Base-by-base conservation (phyloP, 768 basidiomycete genomes). In the Fistulinella prunicolor region DNA sequence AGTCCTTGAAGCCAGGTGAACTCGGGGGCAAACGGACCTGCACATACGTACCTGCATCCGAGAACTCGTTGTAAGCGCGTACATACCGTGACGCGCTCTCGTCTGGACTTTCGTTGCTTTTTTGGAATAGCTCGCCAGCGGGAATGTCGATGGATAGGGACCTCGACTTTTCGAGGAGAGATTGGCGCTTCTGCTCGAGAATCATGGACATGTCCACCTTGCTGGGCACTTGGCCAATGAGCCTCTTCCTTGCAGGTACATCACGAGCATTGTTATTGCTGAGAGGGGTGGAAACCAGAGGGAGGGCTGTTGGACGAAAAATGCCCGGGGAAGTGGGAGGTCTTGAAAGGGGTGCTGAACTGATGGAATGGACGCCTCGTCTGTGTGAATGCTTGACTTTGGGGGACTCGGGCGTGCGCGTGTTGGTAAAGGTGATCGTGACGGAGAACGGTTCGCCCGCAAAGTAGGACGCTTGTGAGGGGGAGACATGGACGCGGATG, bases 371-470 rank as follows among this genome's bases (percentile, higher is more conserved):
- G 0, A 81, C 82, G 9, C 80, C 80, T 8, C 89, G 81, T 62
- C 77, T 85, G 62, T 92, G 87, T 0, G 74, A 57, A 52, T 65
- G 63, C 34, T 48, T 73, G 52, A 41, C 55, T 54, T 54, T 66
- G 12, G 67, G 72, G 0, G 69, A 58, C 38, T 73, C 63, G 5
- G 81, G 75, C 0, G 82, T 74, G 22, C 81, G 81, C 4, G 83
- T 85, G 64, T 95, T 96, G 42, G 87, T 85, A 67, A 96, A 92
- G 0, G 88, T 86, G 55, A 97, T 83, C 4, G 82, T 86, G 12
- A 89, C 90, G 3, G 83, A 74, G 68, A 95, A 91, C 0, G 79
- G 73, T 67, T 97, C 94, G 47, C 94, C 94, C 0, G 94, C 91
- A 65, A 94, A 97, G 70, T 87, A 97, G 0, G 92, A 89, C 0